Evolutionary conservation across 345 rosid genomes (phyloP).

Genomic region (Noccaea caerulescens): DNA sequence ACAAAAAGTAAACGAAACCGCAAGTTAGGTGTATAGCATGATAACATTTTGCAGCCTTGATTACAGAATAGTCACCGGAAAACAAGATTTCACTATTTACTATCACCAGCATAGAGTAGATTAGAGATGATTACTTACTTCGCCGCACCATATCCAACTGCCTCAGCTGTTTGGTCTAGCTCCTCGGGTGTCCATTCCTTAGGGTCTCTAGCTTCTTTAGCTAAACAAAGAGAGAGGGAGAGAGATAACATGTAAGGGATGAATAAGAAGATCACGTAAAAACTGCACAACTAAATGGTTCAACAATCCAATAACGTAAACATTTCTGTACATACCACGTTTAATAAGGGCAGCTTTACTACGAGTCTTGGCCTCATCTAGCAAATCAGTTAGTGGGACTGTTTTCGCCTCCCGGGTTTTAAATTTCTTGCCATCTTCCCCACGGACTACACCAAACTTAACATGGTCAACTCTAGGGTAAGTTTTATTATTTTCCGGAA

Average conservation of each 20-base stretch:
- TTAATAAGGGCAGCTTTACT: slow-evolving; percentile 68
- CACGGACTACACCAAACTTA: slow-evolving; percentile 84
- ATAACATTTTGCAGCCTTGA: not conserved
- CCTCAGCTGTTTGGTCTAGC: slow-evolving; percentile 81
- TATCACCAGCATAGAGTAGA: not conserved
- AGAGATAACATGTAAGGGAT: not conserved
- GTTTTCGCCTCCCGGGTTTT: slow-evolving; percentile 69
- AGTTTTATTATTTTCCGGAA: slow-evolving; percentile 52
- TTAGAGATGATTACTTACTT: slow-evolving; percentile 58
- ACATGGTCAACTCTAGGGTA: slow-evolving; percentile 75
- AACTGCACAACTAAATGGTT: slow-evolving; percentile 6
- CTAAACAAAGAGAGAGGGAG: slow-evolving; percentile 33
- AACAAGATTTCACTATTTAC: not conserved
- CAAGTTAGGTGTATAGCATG: slow-evolving; percentile 3
- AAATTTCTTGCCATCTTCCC: slow-evolving; percentile 86
- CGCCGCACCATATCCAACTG: slow-evolving; percentile 88
- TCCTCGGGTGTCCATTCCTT: slow-evolving; percentile 75
- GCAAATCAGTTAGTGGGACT: slow-evolving; percentile 75
- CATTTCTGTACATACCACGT: slow-evolving; percentile 57
- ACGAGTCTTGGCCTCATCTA: slow-evolving; percentile 84
- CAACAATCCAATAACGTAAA: slow-evolving; percentile 18
- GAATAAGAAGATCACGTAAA: not conserved
- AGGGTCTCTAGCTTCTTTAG: slow-evolving; percentile 46
- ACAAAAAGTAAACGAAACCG: not conserved
- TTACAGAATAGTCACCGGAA: not conserved